These are phyloP conservation scores for Epichloe bromicola DNA, from an alignment of 2,329 filamentous ascomycete species.

Conservation along the genomic window DNA sequence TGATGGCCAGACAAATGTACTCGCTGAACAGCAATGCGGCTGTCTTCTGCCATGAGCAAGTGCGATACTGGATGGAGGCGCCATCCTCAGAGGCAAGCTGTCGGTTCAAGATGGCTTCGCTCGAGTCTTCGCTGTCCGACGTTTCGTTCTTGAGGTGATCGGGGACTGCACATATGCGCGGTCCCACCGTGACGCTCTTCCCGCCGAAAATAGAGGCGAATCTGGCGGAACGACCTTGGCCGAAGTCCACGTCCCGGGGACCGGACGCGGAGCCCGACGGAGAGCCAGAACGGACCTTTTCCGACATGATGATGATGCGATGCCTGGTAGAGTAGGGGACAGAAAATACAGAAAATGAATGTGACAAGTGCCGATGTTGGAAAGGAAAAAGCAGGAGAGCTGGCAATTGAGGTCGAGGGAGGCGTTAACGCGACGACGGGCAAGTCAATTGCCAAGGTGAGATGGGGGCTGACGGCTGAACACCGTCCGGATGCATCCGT, in stretches of 20 bases:
- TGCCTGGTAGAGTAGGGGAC: not conserved
- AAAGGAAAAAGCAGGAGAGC: not conserved
- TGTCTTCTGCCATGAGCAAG: conserved; percentile 92
- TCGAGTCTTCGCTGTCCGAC: conserved; percentile 32
- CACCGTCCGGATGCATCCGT: conserved; percentile 1
- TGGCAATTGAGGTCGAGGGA: not conserved
- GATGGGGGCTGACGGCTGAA: not conserved
- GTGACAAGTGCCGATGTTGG: not conserved
- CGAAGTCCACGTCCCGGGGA: conserved; percentile 14
- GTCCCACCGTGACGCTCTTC: conserved; percentile 30
- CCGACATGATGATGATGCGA: conserved; percentile 12
- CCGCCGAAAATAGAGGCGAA: conserved; percentile 27
- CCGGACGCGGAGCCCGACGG: conserved; percentile 1
- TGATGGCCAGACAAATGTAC: conserved; percentile 85
- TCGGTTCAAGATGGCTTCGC: conserved; percentile 37
- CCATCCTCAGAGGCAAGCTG: conserved; percentile 68
- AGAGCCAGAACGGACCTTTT: conserved; percentile 9
- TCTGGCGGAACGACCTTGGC: conserved; percentile 12
- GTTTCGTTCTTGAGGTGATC: conserved; percentile 20
- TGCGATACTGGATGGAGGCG: conserved; percentile 78
- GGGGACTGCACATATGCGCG: conserved; percentile 36
- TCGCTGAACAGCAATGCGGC: conserved; percentile 84
- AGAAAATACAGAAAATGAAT: not conserved
- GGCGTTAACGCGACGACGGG: not conserved
- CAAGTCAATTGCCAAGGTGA: not conserved